These are phyloP conservation scores for Trichoderma asperelloides DNA, from an alignment of 495 filamentous ascomycete species.

Conservation along the genomic window DNA sequence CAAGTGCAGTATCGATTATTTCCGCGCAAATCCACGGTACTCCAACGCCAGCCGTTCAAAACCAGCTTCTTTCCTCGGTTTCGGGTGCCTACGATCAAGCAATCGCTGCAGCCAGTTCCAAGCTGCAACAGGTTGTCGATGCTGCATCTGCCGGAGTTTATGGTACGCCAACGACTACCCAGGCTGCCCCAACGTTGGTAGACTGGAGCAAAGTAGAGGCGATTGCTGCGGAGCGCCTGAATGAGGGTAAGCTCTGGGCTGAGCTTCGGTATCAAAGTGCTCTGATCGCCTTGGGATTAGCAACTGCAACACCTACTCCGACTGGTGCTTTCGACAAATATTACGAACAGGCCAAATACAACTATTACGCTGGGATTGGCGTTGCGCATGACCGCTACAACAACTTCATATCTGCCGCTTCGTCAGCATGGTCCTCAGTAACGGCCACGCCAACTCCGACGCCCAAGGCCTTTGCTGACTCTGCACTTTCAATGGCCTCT, in stretches of 20 bases:
- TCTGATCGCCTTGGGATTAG: conserved; percentile 45
- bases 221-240: conserved; percentile 54
- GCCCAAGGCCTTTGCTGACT: conserved; percentile 31
- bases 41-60: conserved; percentile 50
- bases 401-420: conserved; percentile 61
- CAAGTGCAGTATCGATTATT: conserved; percentile 54
- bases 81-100: conserved; percentile 61
- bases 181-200: conserved; percentile 20
- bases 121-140: conserved; percentile 40
- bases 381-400: conserved; percentile 69
- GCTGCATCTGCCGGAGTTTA: conserved; percentile 37
- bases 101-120: conserved; percentile 49
- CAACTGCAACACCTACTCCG: conserved; percentile 42
- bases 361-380: conserved; percentile 71
- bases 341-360: conserved; percentile 52
- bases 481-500: conserved; percentile 30
- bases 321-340: conserved; percentile 42
- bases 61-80: conserved; percentile 55
- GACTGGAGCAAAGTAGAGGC: conserved; percentile 39
- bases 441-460: conserved; percentile 41
- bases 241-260: conserved; percentile 54
- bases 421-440: conserved; percentile 46
- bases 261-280: conserved; percentile 55
- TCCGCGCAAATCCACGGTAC: conserved; percentile 59
- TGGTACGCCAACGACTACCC: conserved; percentile 34